Evolutionary conservation across 495 filamentous ascomycete species (phyloP), one percentile per base, ranked within the genome.

Genomic region (Neurospora sublineolata): DNA sequence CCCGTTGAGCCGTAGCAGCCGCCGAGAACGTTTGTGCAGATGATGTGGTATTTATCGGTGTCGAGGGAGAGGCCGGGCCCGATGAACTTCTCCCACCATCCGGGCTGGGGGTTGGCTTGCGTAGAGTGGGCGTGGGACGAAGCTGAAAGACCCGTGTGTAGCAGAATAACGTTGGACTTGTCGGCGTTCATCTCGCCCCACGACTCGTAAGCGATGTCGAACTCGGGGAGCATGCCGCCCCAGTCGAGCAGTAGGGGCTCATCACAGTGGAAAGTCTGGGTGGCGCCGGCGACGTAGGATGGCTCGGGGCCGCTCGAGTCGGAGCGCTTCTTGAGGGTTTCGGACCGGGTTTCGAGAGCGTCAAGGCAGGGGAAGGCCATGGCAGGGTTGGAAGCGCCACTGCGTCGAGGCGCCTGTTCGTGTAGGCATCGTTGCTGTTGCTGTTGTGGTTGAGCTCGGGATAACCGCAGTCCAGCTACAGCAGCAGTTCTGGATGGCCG

Each of bases 41-140:
- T 93, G 68, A 99, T 82, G 78, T 91, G 91, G 82, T 96, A 97
- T 77, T 93, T 94, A 76, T 94, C 80, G 3, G 96, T 99, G 80
- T 99, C 93, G 8, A 99, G 80, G 27, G 93, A 89, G 38, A 86
- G 85, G 0, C 93, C 94, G 0, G 96, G 92, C 0, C 95, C 95
- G 74, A 99, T 97, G 80, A 99, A 99, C 79, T 92, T 97, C 83
- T 99, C 96, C 95, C 95, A 99, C 95, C 95, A 99, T 1, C 95
- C 95, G 0, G 92, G 89, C 79, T 97, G 92, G 0, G 92, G 87
- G 79, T 98, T 99, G 16, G 82, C 84, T 41, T 85, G 83, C 30
- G 94, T 98, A 58, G 93, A 97, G 74, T 94, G 93, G 3, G 95
- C 95, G 81, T 99, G 95, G 69, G 94, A 97, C 11, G 94, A 97